These are phyloP conservation scores for Phytophthora uliginosa DNA, from an alignment of 352 stramenopile species.

Conservation along the genomic window DNA sequence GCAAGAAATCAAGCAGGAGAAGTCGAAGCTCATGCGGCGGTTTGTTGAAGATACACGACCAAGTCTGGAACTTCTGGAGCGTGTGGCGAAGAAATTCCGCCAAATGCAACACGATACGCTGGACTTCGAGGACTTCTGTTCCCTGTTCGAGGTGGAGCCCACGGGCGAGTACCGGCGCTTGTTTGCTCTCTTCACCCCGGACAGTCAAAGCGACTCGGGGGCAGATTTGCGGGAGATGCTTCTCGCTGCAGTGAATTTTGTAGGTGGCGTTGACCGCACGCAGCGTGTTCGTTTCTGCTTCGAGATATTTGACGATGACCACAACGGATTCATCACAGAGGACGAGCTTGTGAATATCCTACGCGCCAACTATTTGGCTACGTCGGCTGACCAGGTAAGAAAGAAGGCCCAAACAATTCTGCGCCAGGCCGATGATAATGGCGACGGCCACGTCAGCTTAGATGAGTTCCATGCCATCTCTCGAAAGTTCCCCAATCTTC, in stretches of 20 bases:
- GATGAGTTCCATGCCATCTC: conserved; percentile 90
- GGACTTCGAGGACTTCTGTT: conserved; percentile 86
- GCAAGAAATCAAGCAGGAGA: conserved; percentile 76
- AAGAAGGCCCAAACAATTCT: conserved; percentile 92
- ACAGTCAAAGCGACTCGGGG: conserved; percentile 71
- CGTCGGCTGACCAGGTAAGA: conserved; percentile 72
- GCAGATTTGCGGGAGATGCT: conserved; percentile 93
- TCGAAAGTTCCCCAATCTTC: conserved; percentile 93
- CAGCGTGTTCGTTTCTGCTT: conserved; percentile 95
- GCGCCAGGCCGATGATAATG: conserved; percentile 84
- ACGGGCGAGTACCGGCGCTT: conserved; percentile 91
- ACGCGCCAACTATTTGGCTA: conserved; percentile 90
- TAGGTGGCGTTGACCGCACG: conserved; percentile 69
- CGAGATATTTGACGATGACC: conserved; percentile 95
- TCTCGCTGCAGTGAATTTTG: conserved; percentile 93
- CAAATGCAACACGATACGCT: conserved; percentile 66
- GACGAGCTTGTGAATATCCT: conserved; percentile 94
- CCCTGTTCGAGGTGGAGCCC: conserved; percentile 88
- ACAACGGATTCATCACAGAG: conserved; percentile 91
- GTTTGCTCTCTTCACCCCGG: conserved; percentile 86
- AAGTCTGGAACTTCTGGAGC: conserved; percentile 70
- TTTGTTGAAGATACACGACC: conserved; percentile 79
- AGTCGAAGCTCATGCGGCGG: conserved; percentile 72
- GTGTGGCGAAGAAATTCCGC: conserved; percentile 65
- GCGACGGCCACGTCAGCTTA: conserved; percentile 79